Percentiles rank a stretch among this genome's conserved stretches.
phyloP scores from a whole-genome alignment of 139 green algal species.

The Bryopsis sp. region DNA sequence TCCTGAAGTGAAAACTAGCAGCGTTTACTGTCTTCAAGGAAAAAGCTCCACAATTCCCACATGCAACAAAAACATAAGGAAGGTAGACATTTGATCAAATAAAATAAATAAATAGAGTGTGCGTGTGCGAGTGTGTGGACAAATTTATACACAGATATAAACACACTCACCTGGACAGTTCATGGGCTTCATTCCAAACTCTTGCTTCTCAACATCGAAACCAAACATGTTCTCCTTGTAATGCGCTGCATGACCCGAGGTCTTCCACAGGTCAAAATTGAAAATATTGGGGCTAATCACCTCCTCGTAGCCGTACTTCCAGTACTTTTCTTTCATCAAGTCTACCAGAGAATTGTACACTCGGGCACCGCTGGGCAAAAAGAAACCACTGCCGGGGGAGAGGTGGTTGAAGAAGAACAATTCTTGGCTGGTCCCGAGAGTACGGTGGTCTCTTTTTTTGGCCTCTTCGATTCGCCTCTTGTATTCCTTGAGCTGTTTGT shows the following conservation, averaged over 20 bases:
- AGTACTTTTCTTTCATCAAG: conserved; percentile 85
- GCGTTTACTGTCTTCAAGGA: too few species aligned
- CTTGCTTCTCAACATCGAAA: conserved; percentile 87
- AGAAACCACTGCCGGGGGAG: conserved; percentile 88
- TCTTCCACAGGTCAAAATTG: conserved; percentile 98
- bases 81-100: too few species aligned
- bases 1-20: too few species aligned
- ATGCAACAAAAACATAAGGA: too few species aligned
- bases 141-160: background rate
- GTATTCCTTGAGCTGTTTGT: conserved; percentile 92
- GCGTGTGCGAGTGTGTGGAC: background rate
- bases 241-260: conserved; percentile 87
- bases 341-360: conserved; percentile 90
- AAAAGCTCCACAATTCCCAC: too few species aligned
- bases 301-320: conserved; percentile 95
- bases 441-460: conserved; percentile 96
- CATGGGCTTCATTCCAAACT: conserved; percentile 97
- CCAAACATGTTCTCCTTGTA: conserved; percentile 99
- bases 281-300: conserved; percentile 97
- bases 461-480: conserved; percentile 74
- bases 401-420: conserved; percentile 27
- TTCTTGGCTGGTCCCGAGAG: conserved; percentile 69
- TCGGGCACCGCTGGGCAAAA: conserved; percentile 76
- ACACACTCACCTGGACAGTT: conserved; percentile 81
- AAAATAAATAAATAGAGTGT: too few species aligned